Percentiles rank a stretch among this genome's conserved stretches.
These are phyloP conservation scores for Penicillium sp. DNA, from an alignment of 2,329 filamentous ascomycete species.

Conservation along the genomic window DNA sequence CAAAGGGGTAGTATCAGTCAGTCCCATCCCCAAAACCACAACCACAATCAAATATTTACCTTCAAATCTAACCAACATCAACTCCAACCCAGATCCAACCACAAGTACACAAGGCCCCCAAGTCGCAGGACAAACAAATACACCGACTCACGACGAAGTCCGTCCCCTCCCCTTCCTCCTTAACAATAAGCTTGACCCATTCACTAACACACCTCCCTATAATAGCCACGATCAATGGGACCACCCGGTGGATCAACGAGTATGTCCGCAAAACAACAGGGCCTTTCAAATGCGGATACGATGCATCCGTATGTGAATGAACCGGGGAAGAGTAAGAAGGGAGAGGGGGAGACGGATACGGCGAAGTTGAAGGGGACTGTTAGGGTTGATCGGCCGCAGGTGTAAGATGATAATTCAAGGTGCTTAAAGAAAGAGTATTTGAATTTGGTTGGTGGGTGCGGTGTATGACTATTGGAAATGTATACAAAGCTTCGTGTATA, in stretches of 20 bases:
- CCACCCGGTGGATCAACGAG: background rate
- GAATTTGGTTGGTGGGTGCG: no score
- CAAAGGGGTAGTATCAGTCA: background rate
- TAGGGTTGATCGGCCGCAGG: background rate
- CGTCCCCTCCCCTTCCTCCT: no score
- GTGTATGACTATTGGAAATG: background rate
- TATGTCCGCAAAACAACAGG: background rate
- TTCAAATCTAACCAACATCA: background rate
- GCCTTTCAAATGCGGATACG: background rate
- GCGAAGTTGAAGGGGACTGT: conserved; percentile 3
- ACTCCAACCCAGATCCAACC: background rate
- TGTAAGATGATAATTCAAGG: no score
- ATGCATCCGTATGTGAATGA: conserved; percentile 5
- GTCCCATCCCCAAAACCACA: background rate
- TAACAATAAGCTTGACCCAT: no score
- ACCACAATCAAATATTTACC: background rate
- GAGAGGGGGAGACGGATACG: conserved; percentile 5
- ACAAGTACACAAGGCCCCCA: background rate
- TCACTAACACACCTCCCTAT: no score
- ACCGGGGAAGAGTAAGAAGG: conserved; percentile 2
- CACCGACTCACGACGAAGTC: background rate
- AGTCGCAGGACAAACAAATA: background rate
- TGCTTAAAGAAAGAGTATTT: no score
- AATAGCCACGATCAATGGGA: background rate
- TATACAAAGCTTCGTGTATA: background rate